Percentiles rank a stretch among this genome's conserved stretches.
Evolutionary conservation across 306 rosid genomes (phyloP).

Genomic region (Cucumis cinereus): DNA sequence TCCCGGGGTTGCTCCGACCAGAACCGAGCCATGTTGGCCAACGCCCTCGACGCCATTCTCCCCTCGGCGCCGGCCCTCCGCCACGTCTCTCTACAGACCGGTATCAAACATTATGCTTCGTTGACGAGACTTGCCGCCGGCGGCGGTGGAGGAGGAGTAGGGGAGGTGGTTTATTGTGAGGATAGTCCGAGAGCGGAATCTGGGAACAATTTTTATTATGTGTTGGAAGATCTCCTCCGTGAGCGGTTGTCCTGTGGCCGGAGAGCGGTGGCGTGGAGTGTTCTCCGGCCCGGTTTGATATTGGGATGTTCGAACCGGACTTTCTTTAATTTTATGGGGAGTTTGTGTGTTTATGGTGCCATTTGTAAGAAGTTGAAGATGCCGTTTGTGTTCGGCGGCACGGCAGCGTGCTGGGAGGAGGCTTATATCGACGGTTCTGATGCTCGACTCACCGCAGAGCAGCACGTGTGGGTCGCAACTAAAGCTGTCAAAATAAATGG

Average conservation of each 20-base stretch:
- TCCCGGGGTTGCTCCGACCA: conserved; percentile 35
- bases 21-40: conserved; percentile 66
- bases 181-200: conserved; percentile 37
- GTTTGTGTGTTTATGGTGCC: conserved; percentile 70
- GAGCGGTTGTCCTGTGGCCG: conserved; percentile 40
- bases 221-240: conserved; percentile 62
- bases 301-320: conserved; percentile 59
- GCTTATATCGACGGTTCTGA: conserved; percentile 70
- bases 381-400: conserved; percentile 77
- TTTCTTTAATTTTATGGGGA: conserved; percentile 61
- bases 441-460: conserved; percentile 82
- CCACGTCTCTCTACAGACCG: conserved; percentile 86
- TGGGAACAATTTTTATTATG: conserved; percentile 53
- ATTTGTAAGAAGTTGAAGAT: conserved; percentile 48
- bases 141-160: conserved; percentile 10
- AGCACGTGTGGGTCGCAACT: conserved; percentile 74
- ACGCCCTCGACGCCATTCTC: conserved; percentile 43
- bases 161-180: conserved; percentile 31
- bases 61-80: conserved; percentile 32
- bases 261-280: conserved; percentile 49
- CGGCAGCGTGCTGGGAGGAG: conserved; percentile 73
- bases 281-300: conserved; percentile 74
- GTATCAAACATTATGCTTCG: conserved; percentile 77
- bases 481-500: neutral
- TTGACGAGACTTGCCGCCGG: conserved; percentile 25